Percentiles rank a stretch among this genome's conserved stretches.
phyloP scores from a whole-genome alignment of 164 flowering plant species.

The Magnolia officinalis region DNA sequence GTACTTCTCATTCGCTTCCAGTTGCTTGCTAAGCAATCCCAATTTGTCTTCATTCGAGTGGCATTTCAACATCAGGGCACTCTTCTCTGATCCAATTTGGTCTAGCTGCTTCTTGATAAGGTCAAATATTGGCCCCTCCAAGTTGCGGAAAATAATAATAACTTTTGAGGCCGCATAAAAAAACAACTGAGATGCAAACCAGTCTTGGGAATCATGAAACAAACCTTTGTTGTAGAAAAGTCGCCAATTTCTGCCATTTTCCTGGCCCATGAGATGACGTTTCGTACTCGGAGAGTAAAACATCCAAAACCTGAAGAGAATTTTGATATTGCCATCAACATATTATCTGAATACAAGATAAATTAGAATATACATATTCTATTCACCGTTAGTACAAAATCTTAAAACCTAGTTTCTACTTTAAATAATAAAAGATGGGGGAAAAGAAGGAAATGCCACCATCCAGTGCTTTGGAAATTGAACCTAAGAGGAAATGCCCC shows the following conservation, averaged over 20 bases:
- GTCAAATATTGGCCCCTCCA: slow-evolving; percentile 83
- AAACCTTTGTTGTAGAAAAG: slow-evolving; percentile 82
- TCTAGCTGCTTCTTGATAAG: slow-evolving; percentile 70
- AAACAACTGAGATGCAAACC: background rate
- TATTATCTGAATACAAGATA: background rate
- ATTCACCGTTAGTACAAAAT: no score
- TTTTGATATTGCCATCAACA: slow-evolving; percentile 1
- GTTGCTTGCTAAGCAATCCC: slow-evolving; percentile 69
- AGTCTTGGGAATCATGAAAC: background rate
- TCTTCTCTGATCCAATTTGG: slow-evolving; percentile 72
- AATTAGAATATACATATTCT: background rate
- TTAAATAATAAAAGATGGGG: no score
- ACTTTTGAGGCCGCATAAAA: background rate
- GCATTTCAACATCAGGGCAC: slow-evolving; percentile 64
- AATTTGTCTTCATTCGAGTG: slow-evolving; percentile 78
- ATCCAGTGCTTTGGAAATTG: background rate
- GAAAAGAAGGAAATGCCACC: background rate
- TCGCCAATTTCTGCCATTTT: slow-evolving; percentile 75
- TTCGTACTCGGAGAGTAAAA: slow-evolving; percentile 79
- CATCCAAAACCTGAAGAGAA: slow-evolving; percentile 66
- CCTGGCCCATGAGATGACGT: slow-evolving; percentile 80
- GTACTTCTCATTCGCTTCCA: slow-evolving; percentile 73
- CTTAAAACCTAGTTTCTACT: no score
- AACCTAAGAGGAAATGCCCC: background rate
- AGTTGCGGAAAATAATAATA: slow-evolving; percentile 38